Base-by-base conservation (phyloP, 495 filamentous ascomycete genomes). In the Hypoxylon subgilvum region DNA sequence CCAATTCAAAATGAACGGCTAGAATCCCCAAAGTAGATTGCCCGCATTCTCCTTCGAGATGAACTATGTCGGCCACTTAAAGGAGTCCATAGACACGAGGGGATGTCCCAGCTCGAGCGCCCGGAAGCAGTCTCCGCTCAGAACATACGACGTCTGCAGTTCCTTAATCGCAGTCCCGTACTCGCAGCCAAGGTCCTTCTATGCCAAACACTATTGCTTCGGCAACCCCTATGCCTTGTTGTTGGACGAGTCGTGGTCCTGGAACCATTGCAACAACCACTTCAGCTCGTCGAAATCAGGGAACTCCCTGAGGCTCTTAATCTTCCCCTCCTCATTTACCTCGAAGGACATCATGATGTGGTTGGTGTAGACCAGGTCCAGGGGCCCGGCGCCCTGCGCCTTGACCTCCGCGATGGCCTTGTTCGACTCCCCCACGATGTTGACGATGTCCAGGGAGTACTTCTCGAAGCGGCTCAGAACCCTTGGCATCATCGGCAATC, bases 361-460 rank as follows among this genome's bases (percentile, higher is more conserved):
- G 6, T 48, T 38, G 4, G 41, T 35, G 19, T 48, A 60, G 9
- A 60, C 35, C 14, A 52, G 34, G 9, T 36, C 40, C 32, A 40
- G 6, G 41, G 40, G 43, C n/a, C 43, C 43, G n/a, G 31, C 16
- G 32, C 8, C 32, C 32, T 22, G 18, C 14, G 23, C 52, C 52
- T 8, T 31, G 1, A 19, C 43, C 35, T 47, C 52, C 5, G 18
- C 43, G 21, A 42, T 21, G n/a, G 13, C 27, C 17, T 18, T 56
- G 4, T 41, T 14, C 13, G 21, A 6, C 52, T 56, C 52, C 1
- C 9, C 51, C 4, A 45, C 21, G 10, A 45, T 27, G 51, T 28
- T 25, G 19, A 32, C 28, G 30, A 45, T 14, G 14, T 45, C 31
- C 14, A 54, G n/a, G 7, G 51, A 54, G 49, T 35, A 52, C 9